These are phyloP conservation scores for Colletotrichum navitas DNA, from an alignment of 2,329 filamentous ascomycete species.

Conservation along the genomic window DNA sequence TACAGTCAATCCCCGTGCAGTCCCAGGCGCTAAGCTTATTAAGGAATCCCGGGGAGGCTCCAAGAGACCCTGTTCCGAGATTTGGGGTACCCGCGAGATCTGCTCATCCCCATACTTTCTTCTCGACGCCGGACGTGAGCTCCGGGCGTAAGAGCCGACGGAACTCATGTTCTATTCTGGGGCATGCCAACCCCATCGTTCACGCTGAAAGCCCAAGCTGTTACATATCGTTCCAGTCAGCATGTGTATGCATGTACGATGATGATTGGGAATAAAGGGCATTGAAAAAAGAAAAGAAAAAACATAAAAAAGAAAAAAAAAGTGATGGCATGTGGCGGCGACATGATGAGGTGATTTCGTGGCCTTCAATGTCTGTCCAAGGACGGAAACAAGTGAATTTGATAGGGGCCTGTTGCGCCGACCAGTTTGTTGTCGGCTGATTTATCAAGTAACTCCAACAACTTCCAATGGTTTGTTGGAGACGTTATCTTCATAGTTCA, in stretches of 20 bases:
- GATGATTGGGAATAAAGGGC: not conserved
- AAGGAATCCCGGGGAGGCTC: constrained; percentile 29
- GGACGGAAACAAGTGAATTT: not conserved
- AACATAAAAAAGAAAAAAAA: constrained; percentile 1
- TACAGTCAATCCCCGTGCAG: constrained; percentile 26
- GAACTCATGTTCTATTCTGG: not conserved
- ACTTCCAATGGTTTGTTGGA: not conserved
- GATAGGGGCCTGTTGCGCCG: not conserved
- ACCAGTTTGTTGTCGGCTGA: not conserved
- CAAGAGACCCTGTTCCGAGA: constrained; percentile 30
- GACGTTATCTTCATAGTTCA: not conserved
- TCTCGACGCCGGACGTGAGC: constrained; percentile 10
- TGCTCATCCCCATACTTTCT: constrained; percentile 24
- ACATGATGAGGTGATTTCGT: constrained; percentile 4
- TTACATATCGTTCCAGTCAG: constrained; percentile 11
- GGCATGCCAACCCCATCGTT: not conserved
- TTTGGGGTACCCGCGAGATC: constrained; percentile 36
- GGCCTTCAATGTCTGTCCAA: not conserved
- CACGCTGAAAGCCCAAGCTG: not conserved
- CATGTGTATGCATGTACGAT: not conserved
- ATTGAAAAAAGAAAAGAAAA: no score
- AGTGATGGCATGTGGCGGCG: constrained; percentile 3
- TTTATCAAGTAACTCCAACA: not conserved
- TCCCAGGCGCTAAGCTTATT: constrained; percentile 32
- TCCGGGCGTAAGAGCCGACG: constrained; percentile 16